These are phyloP conservation scores for Suillus plorans DNA, from an alignment of 768 basidiomycete genomes.

Conservation along the genomic window DNA sequence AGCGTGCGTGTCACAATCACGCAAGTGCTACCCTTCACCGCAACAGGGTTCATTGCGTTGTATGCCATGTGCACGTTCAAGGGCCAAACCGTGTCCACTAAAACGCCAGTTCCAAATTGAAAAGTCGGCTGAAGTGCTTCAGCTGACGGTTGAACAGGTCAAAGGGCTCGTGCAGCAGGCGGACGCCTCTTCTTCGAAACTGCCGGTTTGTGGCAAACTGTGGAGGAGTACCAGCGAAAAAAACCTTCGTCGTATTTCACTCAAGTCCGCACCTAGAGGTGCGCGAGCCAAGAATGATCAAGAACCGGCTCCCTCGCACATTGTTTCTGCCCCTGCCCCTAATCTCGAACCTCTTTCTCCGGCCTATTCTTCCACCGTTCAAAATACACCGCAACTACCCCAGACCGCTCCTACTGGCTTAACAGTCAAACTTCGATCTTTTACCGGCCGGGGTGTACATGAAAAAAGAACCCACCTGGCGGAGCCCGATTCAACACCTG, in stretches of 20 bases:
- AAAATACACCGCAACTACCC: neutral
- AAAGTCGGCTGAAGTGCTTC: conserved; percentile 4
- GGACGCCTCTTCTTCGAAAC: neutral
- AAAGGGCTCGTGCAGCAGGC: conserved; percentile 1
- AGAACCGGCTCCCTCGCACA: neutral
- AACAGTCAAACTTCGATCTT: neutral
- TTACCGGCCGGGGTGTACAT: neutral
- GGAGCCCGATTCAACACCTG: neutral
- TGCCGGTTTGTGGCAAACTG: neutral
- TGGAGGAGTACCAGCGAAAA: conserved; percentile 1
- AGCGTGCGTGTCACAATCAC: conserved; percentile 4
- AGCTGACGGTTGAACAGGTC: neutral
- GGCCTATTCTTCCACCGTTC: neutral
- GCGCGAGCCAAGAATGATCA: neutral
- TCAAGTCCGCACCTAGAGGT: neutral
- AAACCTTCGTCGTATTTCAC: neutral
- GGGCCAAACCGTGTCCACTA: conserved; percentile 6
- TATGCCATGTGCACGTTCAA: conserved; percentile 7
- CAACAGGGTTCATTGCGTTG: conserved; percentile 6
- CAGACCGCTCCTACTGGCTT: neutral
- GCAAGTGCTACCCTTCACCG: conserved; percentile 6
- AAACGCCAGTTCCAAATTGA: conserved; percentile 8
- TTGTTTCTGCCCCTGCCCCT: neutral
- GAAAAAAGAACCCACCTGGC: neutral
- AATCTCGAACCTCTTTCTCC: neutral